phyloP scores from a whole-genome alignment of 2,329 filamentous ascomycete genomes.

The Diaporthe helianthi region DNA sequence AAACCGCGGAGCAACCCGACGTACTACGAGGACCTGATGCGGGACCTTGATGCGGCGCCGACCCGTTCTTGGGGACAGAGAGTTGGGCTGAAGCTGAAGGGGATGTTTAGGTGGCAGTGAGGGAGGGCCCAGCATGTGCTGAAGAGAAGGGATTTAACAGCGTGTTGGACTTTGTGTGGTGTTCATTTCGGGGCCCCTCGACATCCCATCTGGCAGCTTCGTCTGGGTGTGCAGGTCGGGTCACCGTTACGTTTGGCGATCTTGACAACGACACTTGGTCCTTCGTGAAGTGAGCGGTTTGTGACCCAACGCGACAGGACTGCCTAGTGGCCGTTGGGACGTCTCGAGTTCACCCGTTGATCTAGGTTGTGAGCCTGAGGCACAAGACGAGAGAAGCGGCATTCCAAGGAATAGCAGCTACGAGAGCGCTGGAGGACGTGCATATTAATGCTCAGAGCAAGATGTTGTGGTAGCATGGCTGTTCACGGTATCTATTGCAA shows the following conservation, averaged over 20 bases:
- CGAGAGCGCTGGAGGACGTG: not conserved
- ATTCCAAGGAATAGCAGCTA: not conserved
- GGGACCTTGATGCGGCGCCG: slow-evolving; percentile 69
- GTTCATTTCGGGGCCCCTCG: too few species aligned
- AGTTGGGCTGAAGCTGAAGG: slow-evolving; percentile 61
- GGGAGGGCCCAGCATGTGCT: not conserved
- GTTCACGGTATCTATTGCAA: not conserved
- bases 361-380: not conserved
- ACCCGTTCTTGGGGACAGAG: slow-evolving; percentile 60
- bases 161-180: too few species aligned
- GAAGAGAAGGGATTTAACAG: too few species aligned
- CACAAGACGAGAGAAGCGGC: not conserved
- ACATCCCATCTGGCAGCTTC: too few species aligned
- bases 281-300: too few species aligned
- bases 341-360: too few species aligned
- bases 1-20: slow-evolving; percentile 68
- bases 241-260: too few species aligned
- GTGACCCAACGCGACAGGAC: too few species aligned
- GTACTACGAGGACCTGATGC: slow-evolving; percentile 67
- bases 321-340: too few species aligned
- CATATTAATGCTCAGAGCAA: too few species aligned
- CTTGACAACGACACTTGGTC: too few species aligned
- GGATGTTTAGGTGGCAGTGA: slow-evolving; percentile 65
- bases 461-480: not conserved
- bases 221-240: too few species aligned